Conservation (phyloP, 805 yeast genomes). For the Myxozyma vanderwaltii region DNA sequence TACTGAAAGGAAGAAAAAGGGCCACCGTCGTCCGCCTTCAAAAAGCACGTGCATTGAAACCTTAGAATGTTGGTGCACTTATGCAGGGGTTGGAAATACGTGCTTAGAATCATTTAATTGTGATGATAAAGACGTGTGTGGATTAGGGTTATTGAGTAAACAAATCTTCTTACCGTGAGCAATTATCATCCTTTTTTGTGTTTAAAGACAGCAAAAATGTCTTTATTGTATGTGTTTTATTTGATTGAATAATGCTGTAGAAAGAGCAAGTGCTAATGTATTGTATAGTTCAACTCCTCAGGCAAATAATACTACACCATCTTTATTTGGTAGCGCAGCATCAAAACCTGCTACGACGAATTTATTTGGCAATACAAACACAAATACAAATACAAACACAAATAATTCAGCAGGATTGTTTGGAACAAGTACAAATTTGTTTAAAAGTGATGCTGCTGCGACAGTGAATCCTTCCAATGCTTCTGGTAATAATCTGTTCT, state of each 20-base stretch:
- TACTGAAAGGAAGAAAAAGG: too few relatives aligned
- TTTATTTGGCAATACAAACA: background rate
- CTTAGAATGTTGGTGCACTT: background rate
- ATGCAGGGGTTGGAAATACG: background rate
- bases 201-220: background rate
- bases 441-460: background rate
- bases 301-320: constrained; percentile 5
- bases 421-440: too few relatives aligned
- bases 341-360: constrained; percentile 7
- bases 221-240: constrained; percentile 9
- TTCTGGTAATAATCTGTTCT: background rate
- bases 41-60: background rate
- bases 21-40: constrained; percentile 10
- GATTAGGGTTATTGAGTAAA: background rate
- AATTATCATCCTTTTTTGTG: background rate
- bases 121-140: background rate
- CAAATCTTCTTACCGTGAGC: background rate
- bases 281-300: constrained; percentile 16
- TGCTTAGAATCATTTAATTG: background rate
- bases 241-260: too few relatives aligned
- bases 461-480: background rate
- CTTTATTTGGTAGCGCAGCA: constrained; percentile 19
- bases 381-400: background rate
- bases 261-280: too few relatives aligned
- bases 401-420: too few relatives aligned